Conservation (phyloP, 257 asterid genomes). For the Primulina tabacum region DNA sequence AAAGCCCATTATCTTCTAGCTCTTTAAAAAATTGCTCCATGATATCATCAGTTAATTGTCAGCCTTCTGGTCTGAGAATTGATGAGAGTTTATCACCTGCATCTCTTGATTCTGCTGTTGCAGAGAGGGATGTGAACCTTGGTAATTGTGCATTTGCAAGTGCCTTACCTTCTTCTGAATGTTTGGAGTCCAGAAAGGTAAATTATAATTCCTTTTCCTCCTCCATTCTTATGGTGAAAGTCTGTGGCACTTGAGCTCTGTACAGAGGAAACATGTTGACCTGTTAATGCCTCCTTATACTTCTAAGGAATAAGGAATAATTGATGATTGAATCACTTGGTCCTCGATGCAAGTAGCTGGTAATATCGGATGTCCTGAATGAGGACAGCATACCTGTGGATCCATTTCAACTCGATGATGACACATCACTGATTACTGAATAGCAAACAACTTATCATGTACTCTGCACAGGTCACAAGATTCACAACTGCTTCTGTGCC, state of each 20-base stretch:
- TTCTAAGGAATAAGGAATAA: neutral
- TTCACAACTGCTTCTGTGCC: neutral
- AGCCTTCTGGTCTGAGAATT: constrained; percentile 56
- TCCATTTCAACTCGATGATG: neutral
- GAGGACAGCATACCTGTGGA: neutral
- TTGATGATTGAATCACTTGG: neutral
- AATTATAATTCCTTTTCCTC: neutral
- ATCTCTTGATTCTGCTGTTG: constrained; percentile 67
- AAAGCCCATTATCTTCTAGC: constrained; percentile 35
- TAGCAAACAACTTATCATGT: neutral
- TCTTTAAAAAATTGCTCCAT: constrained; percentile 45
- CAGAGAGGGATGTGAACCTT: constrained; percentile 50
- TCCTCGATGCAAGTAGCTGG: neutral
- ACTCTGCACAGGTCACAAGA: neutral
- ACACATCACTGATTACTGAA: neutral
- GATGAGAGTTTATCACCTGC: constrained; percentile 60
- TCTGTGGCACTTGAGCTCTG: neutral
- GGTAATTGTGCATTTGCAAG: constrained; percentile 50
- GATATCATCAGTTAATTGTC: constrained; percentile 52
- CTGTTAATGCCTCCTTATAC: neutral
- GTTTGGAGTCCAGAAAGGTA: constrained; percentile 57
- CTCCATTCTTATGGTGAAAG: neutral
- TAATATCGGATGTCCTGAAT: neutral
- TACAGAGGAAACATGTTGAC: neutral
- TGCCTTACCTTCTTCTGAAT: constrained; percentile 49